Conservation (phyloP, 805 yeast genomes). For the Metschnikowia colocasiae region DNA sequence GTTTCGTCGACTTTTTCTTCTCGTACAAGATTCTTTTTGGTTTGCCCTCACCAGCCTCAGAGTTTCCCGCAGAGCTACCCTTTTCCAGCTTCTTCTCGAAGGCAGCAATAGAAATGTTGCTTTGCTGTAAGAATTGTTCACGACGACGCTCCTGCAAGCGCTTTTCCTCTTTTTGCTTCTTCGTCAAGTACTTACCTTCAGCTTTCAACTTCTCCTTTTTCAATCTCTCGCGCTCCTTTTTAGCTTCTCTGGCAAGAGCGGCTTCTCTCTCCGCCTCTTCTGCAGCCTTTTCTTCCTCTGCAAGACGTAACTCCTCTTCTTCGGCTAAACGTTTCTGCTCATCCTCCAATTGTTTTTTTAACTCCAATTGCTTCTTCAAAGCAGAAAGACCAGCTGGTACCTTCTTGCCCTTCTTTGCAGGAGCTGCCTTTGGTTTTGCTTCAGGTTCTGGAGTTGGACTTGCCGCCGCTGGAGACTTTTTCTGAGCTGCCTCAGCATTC, state of each 20-base stretch:
- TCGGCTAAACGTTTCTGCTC: slow-evolving; percentile 71
- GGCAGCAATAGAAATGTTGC: slow-evolving; percentile 73
- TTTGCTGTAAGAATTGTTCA: slow-evolving; percentile 72
- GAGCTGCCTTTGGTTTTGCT: slow-evolving; percentile 28
- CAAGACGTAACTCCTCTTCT: slow-evolving; percentile 51
- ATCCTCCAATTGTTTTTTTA: slow-evolving; percentile 84
- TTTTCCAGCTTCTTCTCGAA: slow-evolving; percentile 35
- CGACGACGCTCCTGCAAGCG: slow-evolving; percentile 84
- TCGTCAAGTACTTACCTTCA: slow-evolving; percentile 90
- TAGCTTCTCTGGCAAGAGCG: slow-evolving; percentile 57
- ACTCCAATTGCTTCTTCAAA: slow-evolving; percentile 81
- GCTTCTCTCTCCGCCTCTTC: slow-evolving; percentile 63
- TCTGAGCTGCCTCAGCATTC: slow-evolving; percentile 37
- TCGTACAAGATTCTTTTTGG: slow-evolving; percentile 69
- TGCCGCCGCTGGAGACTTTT: slow-evolving; percentile 22
- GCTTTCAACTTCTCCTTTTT: slow-evolving; percentile 91
- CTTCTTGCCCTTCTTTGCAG: slow-evolving; percentile 62
- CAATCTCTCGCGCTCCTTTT: slow-evolving; percentile 82
- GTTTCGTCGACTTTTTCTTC: slow-evolving; percentile 59
- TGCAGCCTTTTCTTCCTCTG: slow-evolving; percentile 48
- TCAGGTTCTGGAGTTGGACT: slow-evolving; percentile 33
- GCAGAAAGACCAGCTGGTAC: slow-evolving; percentile 91
- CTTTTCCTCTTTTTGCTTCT: slow-evolving; percentile 93
- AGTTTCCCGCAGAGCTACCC: slow-evolving; percentile 19
- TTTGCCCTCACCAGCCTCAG: slow-evolving; percentile 29